phyloP scores from a whole-genome alignment of 129 eudicot species.

The Daucus carota region DNA sequence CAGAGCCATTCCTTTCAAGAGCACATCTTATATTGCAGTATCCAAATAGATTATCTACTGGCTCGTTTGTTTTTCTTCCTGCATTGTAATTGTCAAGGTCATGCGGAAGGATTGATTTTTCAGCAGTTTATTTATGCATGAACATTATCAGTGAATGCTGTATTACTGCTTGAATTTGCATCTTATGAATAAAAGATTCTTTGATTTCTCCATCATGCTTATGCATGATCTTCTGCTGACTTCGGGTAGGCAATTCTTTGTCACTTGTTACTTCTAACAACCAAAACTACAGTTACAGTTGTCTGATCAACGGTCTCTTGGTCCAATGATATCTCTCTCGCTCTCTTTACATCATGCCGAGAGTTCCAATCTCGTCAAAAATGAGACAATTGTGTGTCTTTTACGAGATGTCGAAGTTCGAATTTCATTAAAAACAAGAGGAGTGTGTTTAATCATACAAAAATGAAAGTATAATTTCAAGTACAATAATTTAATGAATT shows the following conservation, averaged over 20 bases:
- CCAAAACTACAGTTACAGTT: not conserved
- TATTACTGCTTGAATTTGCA: not conserved
- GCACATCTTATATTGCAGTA: constrained; percentile 28
- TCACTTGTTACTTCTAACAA: too few relatives aligned
- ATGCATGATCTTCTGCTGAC: not conserved
- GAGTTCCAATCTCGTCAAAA: too few relatives aligned
- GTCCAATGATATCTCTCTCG: too few relatives aligned
- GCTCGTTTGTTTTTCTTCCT: not conserved
- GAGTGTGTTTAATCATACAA: too few relatives aligned
- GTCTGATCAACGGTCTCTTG: too few relatives aligned
- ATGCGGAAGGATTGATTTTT: not conserved
- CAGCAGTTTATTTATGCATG: not conserved
- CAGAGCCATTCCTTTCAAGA: constrained; percentile 88
- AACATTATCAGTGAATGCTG: constrained; percentile 4
- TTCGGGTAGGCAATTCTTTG: too few relatives aligned
- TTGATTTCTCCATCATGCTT: not conserved
- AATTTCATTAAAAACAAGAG: too few relatives aligned
- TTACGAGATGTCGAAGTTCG: too few relatives aligned
- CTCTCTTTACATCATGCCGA: too few relatives aligned
- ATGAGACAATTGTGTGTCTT: too few relatives aligned
- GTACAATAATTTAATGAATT: too few relatives aligned
- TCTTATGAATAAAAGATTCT: not conserved
- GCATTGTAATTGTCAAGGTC: not conserved
- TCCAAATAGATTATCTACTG: not conserved
- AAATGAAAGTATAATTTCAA: too few relatives aligned